Percentiles rank a stretch among this genome's conserved stretches.
Evolutionary conservation across 208 protist genomes (phyloP).

Genomic region (Wallacemonas collosoma): DNA sequence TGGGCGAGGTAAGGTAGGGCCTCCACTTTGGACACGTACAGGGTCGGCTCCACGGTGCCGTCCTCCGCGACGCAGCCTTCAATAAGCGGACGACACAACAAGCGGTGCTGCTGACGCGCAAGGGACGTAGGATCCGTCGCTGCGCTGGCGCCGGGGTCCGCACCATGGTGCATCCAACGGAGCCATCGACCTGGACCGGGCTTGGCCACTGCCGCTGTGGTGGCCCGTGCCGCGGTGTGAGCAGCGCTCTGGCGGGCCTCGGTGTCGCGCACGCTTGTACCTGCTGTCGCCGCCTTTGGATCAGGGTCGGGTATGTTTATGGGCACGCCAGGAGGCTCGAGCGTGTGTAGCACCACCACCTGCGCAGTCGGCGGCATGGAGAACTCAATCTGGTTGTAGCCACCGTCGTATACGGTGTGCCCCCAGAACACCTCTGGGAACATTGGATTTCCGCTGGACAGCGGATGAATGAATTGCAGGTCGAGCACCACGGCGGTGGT

Average conservation of each 20-base stretch:
- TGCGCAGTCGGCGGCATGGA: constrained; percentile 88
- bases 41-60: constrained; percentile 66
- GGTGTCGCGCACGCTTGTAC: constrained; percentile 3
- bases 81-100: constrained; percentile 72
- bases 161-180: constrained; percentile 1
- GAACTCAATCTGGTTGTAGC: constrained; percentile 81
- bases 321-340: constrained; percentile 49
- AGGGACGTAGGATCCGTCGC: background rate
- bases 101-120: constrained; percentile 36
- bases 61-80: constrained; percentile 44
- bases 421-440: constrained; percentile 92
- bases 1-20: constrained; percentile 78
- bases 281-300: constrained; percentile 5
- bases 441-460: constrained; percentile 83
- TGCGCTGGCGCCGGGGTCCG: background rate
- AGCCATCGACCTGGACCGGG: constrained; percentile 1
- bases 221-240: background rate
- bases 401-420: constrained; percentile 85
- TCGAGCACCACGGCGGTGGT: constrained; percentile 81
- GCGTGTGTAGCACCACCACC: constrained; percentile 78
- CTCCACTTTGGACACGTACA: constrained; percentile 82
- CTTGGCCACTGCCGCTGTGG: too few relatives aligned
- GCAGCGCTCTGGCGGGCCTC: background rate
- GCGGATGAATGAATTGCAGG: constrained; percentile 73
- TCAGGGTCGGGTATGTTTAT: constrained; percentile 20